Conservation (phyloP, 2,329 filamentous ascomycete species). For the Exophiala phaeomuriformis region DNA sequence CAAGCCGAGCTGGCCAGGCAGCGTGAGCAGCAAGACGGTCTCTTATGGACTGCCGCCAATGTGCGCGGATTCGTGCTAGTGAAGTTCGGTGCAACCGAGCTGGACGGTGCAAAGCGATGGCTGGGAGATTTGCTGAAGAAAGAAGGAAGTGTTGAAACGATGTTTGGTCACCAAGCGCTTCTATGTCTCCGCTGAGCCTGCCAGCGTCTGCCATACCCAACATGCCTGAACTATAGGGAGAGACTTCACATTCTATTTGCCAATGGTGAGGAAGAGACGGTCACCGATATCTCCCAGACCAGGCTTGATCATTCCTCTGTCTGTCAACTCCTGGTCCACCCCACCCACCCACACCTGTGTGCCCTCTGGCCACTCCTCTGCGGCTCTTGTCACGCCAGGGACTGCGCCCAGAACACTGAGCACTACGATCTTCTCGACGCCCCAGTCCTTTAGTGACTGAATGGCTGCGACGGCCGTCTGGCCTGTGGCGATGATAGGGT, state of each 20-base stretch:
- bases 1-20: slow-evolving; percentile 32
- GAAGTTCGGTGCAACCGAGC: slow-evolving; percentile 76
- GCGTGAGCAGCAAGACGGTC: slow-evolving; percentile 50
- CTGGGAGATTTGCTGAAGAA: slow-evolving; percentile 64
- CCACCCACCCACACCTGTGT: slow-evolving; percentile 68
- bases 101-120: slow-evolving; percentile 77
- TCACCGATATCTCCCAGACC: slow-evolving; percentile 88
- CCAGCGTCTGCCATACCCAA: neutral
- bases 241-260: slow-evolving; percentile 52
- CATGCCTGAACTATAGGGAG: neutral
- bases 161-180: slow-evolving; percentile 74
- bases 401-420: slow-evolving; percentile 66
- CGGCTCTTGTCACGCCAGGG: slow-evolving; percentile 63
- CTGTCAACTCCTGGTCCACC: slow-evolving; percentile 65
- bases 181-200: slow-evolving; percentile 58
- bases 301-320: slow-evolving; percentile 82
- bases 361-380: slow-evolving; percentile 60
- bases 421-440: slow-evolving; percentile 71
- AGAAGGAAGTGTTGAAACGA: slow-evolving; percentile 62
- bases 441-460: slow-evolving; percentile 83
- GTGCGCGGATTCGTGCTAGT: slow-evolving; percentile 80
- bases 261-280: slow-evolving; percentile 77
- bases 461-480: slow-evolving; percentile 85
- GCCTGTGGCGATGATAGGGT: slow-evolving; percentile 90
- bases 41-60: slow-evolving; percentile 76